phyloP scores from a whole-genome alignment of 2,329 filamentous ascomycete species.

The Zymoseptoria passerinii region DNA sequence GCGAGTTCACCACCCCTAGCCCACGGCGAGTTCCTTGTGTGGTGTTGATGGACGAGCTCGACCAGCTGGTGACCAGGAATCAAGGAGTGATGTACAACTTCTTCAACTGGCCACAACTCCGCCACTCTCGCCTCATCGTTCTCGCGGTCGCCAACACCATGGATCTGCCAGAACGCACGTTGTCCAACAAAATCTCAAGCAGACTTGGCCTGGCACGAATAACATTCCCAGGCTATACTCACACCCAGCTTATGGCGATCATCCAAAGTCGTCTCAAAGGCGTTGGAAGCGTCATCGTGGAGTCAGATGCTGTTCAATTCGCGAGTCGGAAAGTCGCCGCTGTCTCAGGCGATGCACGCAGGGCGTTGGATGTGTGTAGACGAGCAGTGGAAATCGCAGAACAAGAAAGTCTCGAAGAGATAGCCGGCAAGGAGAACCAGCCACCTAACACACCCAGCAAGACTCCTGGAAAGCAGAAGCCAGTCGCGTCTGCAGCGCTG shows the following conservation, averaged over 20 bases:
- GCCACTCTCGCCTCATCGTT: constrained; percentile 88
- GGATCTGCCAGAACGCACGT: constrained; percentile 89
- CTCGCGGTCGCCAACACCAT: constrained; percentile 97
- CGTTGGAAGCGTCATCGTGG: constrained; percentile 77
- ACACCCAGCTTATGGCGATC: constrained; percentile 94
- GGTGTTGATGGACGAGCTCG: constrained; percentile 95
- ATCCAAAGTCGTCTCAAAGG: constrained; percentile 88
- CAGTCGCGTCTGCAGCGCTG: constrained; percentile 20
- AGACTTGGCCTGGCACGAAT: constrained; percentile 77
- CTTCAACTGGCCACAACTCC: constrained; percentile 94
- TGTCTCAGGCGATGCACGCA: constrained; percentile 85
- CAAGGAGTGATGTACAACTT: constrained; percentile 99
- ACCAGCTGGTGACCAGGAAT: constrained; percentile 95
- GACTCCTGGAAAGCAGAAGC: constrained; percentile 33
- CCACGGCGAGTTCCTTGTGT: constrained; percentile 90
- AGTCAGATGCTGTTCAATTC: constrained; percentile 89
- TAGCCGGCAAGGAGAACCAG: constrained; percentile 26
- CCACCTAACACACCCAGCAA: constrained; percentile 57
- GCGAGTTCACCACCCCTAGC: constrained; percentile 85
- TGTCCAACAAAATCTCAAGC: constrained; percentile 98
- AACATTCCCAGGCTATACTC: constrained; percentile 93
- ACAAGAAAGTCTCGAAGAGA: constrained; percentile 43
- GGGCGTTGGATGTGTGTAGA: constrained; percentile 89
- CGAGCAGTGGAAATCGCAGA: constrained; percentile 93
- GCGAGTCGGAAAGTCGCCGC: constrained; percentile 93